Evolutionary conservation across 805 yeast genomes (phyloP).

Genomic region (Candida ponderosae): DNA sequence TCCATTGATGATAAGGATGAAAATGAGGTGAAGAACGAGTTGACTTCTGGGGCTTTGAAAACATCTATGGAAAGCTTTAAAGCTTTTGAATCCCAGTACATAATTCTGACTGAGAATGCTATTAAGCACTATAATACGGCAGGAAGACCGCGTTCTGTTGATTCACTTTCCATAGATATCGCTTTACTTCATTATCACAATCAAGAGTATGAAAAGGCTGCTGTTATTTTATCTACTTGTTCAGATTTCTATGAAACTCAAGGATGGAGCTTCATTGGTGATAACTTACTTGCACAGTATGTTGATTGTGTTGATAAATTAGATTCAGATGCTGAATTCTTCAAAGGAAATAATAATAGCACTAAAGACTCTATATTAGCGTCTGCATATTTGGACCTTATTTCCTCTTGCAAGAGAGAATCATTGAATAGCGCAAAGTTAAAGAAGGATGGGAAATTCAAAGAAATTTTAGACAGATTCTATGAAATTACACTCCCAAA

Average conservation of each 20-base stretch:
- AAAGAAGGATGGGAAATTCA: background rate
- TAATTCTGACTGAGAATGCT: conserved; percentile 47
- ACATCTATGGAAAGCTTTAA: conserved; percentile 23
- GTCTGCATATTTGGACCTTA: conserved; percentile 31
- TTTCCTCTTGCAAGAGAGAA: conserved; percentile 19
- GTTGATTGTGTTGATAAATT: conserved; percentile 55
- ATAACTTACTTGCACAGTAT: conserved; percentile 55
- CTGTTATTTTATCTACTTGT: conserved; percentile 55
- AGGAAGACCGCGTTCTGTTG: conserved; percentile 56
- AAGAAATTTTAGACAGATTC: background rate
- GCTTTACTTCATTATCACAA: conserved; percentile 61
- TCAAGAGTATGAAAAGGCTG: conserved; percentile 51
- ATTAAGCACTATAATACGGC: conserved; percentile 45
- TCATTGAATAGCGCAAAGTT: no score
- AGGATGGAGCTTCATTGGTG: conserved; percentile 73
- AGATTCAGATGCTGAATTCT: conserved; percentile 17
- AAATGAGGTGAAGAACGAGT: conserved; percentile 4
- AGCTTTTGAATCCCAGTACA: conserved; percentile 33
- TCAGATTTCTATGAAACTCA: conserved; percentile 58
- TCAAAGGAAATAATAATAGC: background rate
- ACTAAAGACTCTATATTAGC: conserved; percentile 19
- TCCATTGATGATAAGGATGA: background rate
- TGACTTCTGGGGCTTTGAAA: conserved; percentile 12
- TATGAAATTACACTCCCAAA: background rate
- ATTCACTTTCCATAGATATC: conserved; percentile 68